phyloP scores from a whole-genome alignment of 345 rosid species.

The Eucalyptus caleyi region DNA sequence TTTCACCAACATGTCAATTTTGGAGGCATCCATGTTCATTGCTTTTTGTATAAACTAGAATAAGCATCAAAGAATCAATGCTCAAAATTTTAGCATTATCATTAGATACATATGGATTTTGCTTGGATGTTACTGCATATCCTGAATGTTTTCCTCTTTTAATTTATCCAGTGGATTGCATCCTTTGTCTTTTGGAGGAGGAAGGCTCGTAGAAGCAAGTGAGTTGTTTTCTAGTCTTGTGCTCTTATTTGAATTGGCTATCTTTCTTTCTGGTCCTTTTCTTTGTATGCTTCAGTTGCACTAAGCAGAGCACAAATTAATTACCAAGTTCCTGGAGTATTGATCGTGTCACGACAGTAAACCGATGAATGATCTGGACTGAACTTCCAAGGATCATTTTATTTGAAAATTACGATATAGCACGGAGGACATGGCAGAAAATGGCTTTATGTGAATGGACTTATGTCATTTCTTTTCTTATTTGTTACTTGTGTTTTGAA shows the following conservation, averaged over 20 bases:
- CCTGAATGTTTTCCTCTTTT: background rate
- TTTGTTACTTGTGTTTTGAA: background rate
- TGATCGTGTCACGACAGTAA: background rate
- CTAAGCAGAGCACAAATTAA: background rate
- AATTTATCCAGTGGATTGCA: constrained; percentile 54
- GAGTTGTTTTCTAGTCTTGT: constrained; percentile 15
- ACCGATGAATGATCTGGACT: background rate
- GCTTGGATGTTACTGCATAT: background rate
- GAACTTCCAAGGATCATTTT: background rate
- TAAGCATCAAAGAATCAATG: background rate
- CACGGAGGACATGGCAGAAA: background rate
- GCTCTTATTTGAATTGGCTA: background rate
- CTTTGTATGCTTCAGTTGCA: background rate
- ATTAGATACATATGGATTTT: background rate
- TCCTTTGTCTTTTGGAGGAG: constrained; percentile 80
- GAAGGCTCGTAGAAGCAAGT: constrained; percentile 82
- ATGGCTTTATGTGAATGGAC: background rate
- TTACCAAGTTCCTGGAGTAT: background rate
- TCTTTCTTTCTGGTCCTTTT: background rate
- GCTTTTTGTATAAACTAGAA: background rate
- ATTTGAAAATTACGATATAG: background rate
- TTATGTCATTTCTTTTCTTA: background rate
- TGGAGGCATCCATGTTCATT: background rate
- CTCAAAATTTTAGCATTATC: background rate
- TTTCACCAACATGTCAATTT: background rate